A percentile compares a stretch with the other conserved stretches of the same genome.
Evolutionary conservation across 1,139 yeast species (phyloP).

Genomic region (Suhomyces guaymorum): DNA sequence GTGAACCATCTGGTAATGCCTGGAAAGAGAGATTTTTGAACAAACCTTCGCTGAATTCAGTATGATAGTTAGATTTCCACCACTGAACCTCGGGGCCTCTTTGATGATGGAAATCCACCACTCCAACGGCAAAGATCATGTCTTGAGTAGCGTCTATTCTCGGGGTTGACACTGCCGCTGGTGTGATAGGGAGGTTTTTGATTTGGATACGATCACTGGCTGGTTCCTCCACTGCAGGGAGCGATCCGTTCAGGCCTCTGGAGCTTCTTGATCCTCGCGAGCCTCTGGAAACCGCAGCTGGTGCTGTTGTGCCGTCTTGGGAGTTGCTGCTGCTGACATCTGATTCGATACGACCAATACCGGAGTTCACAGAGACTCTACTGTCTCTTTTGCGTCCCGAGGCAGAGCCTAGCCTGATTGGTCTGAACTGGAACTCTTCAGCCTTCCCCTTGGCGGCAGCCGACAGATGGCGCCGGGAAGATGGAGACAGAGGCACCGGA

Average conservation of each 20-base stretch:
- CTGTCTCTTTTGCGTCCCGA: constrained; percentile 11
- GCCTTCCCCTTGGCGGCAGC: constrained; percentile 11
- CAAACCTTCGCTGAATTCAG: constrained; percentile 39
- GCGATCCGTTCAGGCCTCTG: constrained; percentile 6
- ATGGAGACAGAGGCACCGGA: too few relatives aligned
- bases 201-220: constrained; percentile 26
- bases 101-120: constrained; percentile 91
- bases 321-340: constrained; percentile 12
- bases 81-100: constrained; percentile 95
- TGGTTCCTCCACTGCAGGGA: not conserved
- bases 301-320: constrained; percentile 7
- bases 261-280: constrained; percentile 4
- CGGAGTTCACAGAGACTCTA: constrained; percentile 11
- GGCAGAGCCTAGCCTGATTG: constrained; percentile 31
- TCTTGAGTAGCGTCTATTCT: constrained; percentile 23
- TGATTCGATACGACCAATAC: constrained; percentile 9
- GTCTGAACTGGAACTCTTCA: constrained; percentile 37
- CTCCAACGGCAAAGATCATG: constrained; percentile 76
- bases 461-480: constrained; percentile 2
- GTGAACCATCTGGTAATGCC: constrained; percentile 95
- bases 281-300: constrained; percentile 1
- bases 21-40: constrained; percentile 95
- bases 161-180: constrained; percentile 4
- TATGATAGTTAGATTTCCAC: constrained; percentile 71
- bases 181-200: constrained; percentile 37